Conservation (phyloP, 2,329 filamentous ascomycete genomes). For the Coniochaeta pulveracea region DNA sequence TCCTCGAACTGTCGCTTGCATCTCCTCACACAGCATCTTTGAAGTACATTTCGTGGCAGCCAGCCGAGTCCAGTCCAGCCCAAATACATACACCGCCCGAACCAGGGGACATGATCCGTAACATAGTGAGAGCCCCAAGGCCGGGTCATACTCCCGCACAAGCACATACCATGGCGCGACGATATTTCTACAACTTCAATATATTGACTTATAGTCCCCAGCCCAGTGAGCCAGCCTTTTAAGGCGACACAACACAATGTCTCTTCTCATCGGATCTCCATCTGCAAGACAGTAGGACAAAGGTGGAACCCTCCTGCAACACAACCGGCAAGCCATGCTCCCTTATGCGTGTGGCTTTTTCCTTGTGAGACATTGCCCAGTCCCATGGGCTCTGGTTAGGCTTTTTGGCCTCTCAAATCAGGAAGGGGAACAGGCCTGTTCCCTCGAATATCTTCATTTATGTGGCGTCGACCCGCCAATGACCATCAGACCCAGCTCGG, state of each 20-base stretch:
- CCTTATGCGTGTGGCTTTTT: not conserved
- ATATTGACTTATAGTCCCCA: not conserved
- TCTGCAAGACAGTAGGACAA: not conserved
- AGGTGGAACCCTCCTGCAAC: not conserved
- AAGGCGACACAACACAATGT: conserved; percentile 4
- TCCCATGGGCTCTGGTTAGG: not conserved
- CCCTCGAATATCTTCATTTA: not conserved
- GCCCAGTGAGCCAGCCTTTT: conserved; percentile 3
- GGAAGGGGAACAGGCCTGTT: not conserved
- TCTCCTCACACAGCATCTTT: not conserved
- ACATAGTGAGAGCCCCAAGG: no score
- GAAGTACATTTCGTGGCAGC: not conserved
- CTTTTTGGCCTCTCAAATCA: not conserved
- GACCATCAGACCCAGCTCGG: not conserved
- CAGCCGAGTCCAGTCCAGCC: not conserved
- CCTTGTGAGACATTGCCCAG: not conserved
- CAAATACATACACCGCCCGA: not conserved
- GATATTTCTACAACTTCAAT: conserved; percentile 1
- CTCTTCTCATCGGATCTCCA: conserved; percentile 4
- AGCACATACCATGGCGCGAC: not conserved
- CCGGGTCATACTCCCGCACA: no score
- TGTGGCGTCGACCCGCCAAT: no score
- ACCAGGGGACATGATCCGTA: no score
- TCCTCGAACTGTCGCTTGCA: not conserved
- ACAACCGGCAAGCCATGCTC: conserved; percentile 1